These are phyloP conservation scores for Colletotrichum abscissum DNA, from an alignment of 2,329 filamentous ascomycete species.

Conservation along the genomic window DNA sequence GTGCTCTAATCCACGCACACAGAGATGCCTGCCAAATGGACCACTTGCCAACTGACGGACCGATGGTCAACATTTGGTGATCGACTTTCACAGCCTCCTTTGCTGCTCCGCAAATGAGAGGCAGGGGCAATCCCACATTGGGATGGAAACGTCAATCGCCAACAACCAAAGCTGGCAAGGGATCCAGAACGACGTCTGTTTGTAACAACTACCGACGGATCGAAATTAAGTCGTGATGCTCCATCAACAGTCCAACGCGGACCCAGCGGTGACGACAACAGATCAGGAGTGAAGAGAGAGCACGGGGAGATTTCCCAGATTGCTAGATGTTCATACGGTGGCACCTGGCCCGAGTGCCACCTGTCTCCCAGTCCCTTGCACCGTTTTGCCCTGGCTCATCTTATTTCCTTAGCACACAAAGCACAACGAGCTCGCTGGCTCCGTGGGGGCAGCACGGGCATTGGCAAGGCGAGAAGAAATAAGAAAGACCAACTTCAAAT, in stretches of 20 bases:
- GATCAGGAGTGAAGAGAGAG: conserved; percentile 1
- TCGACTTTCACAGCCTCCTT: conserved; percentile 31
- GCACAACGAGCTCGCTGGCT: neutral
- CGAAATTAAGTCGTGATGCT: conserved; percentile 23
- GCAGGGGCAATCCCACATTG: conserved; percentile 27
- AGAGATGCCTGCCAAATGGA: neutral
- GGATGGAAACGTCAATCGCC: conserved; percentile 20
- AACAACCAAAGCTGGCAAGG: neutral
- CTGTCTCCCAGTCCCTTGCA: neutral
- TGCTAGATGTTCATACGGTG: conserved; percentile 10
- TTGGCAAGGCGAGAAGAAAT: conserved; percentile 8
- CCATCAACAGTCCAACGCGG: conserved; percentile 9
- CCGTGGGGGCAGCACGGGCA: neutral
- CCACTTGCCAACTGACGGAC: neutral
- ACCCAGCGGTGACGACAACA: conserved; percentile 28
- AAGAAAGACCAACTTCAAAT: conserved; percentile 21
- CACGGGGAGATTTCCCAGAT: conserved; percentile 18
- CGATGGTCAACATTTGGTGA: conserved; percentile 15
- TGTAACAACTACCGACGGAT: conserved; percentile 31
- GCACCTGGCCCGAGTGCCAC: conserved; percentile 10
- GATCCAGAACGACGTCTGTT: conserved; percentile 23
- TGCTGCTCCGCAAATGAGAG: conserved; percentile 18
- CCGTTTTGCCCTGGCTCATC: neutral
- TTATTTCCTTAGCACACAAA: neutral
- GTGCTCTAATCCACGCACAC: neutral